Percentiles rank a stretch among this genome's conserved stretches.
These are phyloP conservation scores for Yamadazyma sp. DNA, from an alignment of 805 yeast genomes.

Conservation along the genomic window DNA sequence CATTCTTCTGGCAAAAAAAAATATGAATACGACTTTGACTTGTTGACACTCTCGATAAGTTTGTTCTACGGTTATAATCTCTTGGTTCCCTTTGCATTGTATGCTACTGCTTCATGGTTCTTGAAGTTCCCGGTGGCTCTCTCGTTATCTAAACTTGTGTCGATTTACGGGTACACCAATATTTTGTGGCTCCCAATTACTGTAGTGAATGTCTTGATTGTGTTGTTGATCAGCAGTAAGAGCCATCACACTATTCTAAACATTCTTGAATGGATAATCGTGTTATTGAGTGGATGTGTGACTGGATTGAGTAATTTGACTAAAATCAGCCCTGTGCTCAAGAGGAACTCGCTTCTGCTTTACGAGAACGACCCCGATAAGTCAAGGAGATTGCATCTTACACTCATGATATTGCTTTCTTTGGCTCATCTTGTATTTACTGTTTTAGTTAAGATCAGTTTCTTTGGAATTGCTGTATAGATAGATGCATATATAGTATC, in stretches of 20 bases:
- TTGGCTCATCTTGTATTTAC: constrained; percentile 58
- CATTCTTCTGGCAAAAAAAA: constrained; percentile 36
- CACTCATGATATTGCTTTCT: constrained; percentile 42
- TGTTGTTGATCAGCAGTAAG: constrained; percentile 42
- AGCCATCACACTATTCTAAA: constrained; percentile 41
- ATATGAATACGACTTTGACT: constrained; percentile 59
- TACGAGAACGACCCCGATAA: constrained; percentile 28
- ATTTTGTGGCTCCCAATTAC: constrained; percentile 86
- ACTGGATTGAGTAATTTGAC: constrained; percentile 56
- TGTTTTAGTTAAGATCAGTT: constrained; percentile 62
- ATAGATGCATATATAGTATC: no score
- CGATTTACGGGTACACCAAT: constrained; percentile 84
- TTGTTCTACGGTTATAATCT: constrained; percentile 77
- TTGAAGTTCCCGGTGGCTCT: constrained; percentile 51
- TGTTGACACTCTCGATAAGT: constrained; percentile 66
- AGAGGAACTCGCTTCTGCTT: constrained; percentile 34
- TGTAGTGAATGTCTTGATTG: constrained; percentile 55
- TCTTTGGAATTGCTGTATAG: constrained; percentile 46
- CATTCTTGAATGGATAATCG: constrained; percentile 62
- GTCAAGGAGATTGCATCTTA: constrained; percentile 31
- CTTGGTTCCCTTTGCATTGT: constrained; percentile 57
- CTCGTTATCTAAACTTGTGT: constrained; percentile 59
- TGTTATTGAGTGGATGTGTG: constrained; percentile 56
- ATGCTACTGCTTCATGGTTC: constrained; percentile 50
- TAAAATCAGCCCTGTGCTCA: constrained; percentile 43